Evolutionary conservation across 306 rosid genomes (phyloP).

Genomic region (Glycine latifolia): DNA sequence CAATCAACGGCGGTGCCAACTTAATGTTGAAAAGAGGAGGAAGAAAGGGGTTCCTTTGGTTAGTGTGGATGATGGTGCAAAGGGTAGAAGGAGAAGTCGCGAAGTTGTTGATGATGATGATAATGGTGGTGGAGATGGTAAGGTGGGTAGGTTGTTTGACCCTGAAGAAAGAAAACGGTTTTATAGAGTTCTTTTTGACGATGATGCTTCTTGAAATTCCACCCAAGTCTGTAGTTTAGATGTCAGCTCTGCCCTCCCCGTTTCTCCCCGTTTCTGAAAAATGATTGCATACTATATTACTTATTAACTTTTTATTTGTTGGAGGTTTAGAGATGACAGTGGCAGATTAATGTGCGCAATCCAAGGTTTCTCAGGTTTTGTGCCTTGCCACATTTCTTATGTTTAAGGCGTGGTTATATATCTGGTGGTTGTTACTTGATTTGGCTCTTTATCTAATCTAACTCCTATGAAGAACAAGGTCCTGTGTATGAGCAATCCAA

Average conservation of each 20-base stretch:
- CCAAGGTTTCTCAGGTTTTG: not conserved
- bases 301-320: conserved; percentile 6
- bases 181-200: conserved; percentile 82
- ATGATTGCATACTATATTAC: too few relatives aligned
- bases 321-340: not conserved
- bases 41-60: conserved; percentile 63
- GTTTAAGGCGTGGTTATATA: too few relatives aligned
- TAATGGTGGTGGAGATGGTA: conserved; percentile 47
- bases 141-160: conserved; percentile 71
- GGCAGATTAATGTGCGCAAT: not conserved
- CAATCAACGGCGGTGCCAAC: conserved; percentile 60
- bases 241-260: not conserved
- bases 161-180: conserved; percentile 93
- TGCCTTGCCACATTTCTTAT: not conserved
- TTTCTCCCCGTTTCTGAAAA: not conserved
- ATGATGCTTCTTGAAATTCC: conserved; percentile 56
- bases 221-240: not conserved
- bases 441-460: not conserved
- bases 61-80: conserved; percentile 52
- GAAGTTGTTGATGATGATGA: conserved; percentile 43
- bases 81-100: conserved; percentile 44
- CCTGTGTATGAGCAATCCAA: not conserved
- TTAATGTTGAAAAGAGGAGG: conserved; percentile 71
- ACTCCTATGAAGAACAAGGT: not conserved
- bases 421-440: not conserved